A percentile compares a stretch with the other conserved stretches of the same genome.
These are phyloP conservation scores for Echium plantagineum DNA, from an alignment of 257 asterid species.

Conservation along the genomic window DNA sequence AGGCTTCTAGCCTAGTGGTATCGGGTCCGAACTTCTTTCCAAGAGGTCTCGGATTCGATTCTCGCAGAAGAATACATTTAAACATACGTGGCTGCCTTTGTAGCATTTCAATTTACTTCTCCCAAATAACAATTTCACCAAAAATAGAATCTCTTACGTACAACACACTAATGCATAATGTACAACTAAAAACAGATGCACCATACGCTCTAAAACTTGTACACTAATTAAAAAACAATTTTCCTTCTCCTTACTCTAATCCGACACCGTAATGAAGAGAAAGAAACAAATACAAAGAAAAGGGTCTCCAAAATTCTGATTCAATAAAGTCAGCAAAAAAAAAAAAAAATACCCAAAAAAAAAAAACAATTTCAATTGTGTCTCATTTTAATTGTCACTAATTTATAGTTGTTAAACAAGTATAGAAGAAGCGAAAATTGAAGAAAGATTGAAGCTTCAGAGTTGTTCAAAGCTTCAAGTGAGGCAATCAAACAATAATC, in stretches of 20 bases:
- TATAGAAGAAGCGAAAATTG: no score
- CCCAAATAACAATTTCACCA: no score
- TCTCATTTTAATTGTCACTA: no score
- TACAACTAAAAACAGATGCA: background rate
- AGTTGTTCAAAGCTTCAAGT: conserved; percentile 38
- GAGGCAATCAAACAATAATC: conserved; percentile 12
- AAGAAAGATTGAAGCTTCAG: no score
- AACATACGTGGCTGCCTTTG: no score
- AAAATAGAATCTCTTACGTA: background rate
- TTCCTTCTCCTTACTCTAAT: conserved; percentile 15
- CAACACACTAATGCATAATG: background rate
- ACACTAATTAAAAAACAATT: conserved; percentile 9
- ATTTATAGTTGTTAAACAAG: no score
- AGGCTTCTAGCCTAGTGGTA: no score
- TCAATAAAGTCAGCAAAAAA: conserved; percentile 6
- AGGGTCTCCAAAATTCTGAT: conserved; percentile 48
- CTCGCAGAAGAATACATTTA: no score
- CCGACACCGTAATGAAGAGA: conserved; percentile 36
- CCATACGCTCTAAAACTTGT: conserved; percentile 4
- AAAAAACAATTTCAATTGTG: conserved; percentile 12
- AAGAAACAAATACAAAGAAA: conserved; percentile 22
- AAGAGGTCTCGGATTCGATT: no score
- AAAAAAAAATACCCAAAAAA: conserved; percentile 1
- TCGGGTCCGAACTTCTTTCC: no score
- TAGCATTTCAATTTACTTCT: no score